These are phyloP conservation scores for Lachancea quebecensis DNA, from an alignment of 805 yeast species.

Conservation along the genomic window DNA sequence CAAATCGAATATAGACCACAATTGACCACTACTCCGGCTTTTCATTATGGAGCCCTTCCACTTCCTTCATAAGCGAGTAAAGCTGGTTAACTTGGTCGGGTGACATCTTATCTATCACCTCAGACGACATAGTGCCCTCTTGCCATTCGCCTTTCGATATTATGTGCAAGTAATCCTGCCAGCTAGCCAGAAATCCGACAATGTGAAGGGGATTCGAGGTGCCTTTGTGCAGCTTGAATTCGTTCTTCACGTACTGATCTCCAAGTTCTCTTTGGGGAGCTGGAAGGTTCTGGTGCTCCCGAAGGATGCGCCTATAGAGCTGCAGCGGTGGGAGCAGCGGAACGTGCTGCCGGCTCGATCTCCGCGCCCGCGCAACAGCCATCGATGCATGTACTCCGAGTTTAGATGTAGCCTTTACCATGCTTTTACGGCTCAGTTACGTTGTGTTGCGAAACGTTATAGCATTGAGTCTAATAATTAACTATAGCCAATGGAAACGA, in stretches of 20 bases:
- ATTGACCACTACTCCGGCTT: neutral
- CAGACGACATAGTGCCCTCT: slow-evolving; percentile 52
- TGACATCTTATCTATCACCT: slow-evolving; percentile 71
- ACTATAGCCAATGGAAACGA: no score
- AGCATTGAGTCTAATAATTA: no score
- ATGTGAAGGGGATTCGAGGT: slow-evolving; percentile 89
- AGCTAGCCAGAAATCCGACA: slow-evolving; percentile 84
- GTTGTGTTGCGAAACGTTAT: no score
- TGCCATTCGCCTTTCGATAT: slow-evolving; percentile 60
- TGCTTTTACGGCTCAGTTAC: neutral
- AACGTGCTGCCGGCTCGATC: slow-evolving; percentile 13
- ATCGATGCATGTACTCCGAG: neutral
- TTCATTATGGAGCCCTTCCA: slow-evolving; percentile 21
- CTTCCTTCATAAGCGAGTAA: slow-evolving; percentile 73
- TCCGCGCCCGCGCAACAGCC: neutral
- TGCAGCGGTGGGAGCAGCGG: slow-evolving; percentile 76
- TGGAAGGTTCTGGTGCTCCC: slow-evolving; percentile 73
- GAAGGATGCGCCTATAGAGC: slow-evolving; percentile 69
- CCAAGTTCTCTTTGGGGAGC: slow-evolving; percentile 70
- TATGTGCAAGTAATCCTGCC: slow-evolving; percentile 78
- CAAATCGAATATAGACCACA: no score
- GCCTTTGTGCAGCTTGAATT: slow-evolving; percentile 75
- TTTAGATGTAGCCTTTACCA: neutral
- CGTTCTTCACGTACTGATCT: slow-evolving; percentile 81
- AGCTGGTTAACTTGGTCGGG: slow-evolving; percentile 86